A percentile compares a stretch with the other conserved stretches of the same genome.
phyloP scores from a whole-genome alignment of 495 filamentous ascomycete genomes.

The Penicillium daleae region DNA sequence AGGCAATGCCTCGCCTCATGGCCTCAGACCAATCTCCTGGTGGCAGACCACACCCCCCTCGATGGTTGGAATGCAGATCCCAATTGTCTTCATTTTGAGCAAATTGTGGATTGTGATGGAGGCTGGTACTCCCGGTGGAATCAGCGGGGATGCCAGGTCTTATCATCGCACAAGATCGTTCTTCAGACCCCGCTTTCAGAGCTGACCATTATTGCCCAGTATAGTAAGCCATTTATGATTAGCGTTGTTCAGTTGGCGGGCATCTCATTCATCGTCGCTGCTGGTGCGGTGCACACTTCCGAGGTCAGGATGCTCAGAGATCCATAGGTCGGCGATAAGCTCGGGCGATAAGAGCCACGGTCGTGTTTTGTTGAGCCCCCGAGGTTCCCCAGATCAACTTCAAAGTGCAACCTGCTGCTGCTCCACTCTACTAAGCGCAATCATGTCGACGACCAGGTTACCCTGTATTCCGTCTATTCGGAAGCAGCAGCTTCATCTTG shows the following conservation, averaged over 20 bases:
- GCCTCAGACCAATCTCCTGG: constrained; percentile 17
- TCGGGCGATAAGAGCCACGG: not conserved
- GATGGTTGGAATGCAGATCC: constrained; percentile 18
- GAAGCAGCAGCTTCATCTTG: constrained; percentile 73
- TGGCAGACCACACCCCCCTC: constrained; percentile 13
- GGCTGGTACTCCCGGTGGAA: not conserved
- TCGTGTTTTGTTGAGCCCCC: not conserved
- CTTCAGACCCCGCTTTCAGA: not conserved
- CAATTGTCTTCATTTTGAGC: constrained; percentile 11
- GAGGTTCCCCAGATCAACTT: not conserved
- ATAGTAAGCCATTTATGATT: not conserved
- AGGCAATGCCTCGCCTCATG: constrained; percentile 14
- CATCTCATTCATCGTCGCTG: not conserved
- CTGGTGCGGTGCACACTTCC: not conserved
- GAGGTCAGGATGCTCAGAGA: not conserved
- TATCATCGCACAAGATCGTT: not conserved
- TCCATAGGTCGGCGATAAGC: constrained; percentile 2
- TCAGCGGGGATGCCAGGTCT: not conserved
- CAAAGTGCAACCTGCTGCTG: not conserved
- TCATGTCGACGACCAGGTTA: constrained; percentile 48
- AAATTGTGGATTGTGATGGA: not conserved
- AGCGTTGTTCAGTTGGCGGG: not conserved
- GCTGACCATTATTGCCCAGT: not conserved
- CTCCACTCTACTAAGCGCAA: not conserved
- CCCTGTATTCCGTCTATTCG: constrained; percentile 51